phyloP scores from a whole-genome alignment of 345 rosid species.

The Firmiana major region DNA sequence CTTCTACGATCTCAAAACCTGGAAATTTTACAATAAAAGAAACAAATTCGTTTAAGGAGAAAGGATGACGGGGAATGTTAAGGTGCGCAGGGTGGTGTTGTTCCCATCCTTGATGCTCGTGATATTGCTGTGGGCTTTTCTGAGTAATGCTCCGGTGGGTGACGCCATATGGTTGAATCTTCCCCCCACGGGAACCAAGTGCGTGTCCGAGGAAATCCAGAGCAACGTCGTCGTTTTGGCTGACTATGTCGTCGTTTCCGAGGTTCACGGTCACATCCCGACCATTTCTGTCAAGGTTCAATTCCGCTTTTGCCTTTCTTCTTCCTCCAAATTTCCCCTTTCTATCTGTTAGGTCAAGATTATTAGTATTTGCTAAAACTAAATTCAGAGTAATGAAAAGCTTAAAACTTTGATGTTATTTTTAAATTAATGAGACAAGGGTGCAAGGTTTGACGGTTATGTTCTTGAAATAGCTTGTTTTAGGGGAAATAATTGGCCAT shows the following conservation, averaged over 20 bases:
- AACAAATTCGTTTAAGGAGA: neutral
- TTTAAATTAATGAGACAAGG: neutral
- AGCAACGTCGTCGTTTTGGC: slow-evolving; percentile 76
- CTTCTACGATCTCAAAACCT: neutral
- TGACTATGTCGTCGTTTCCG: slow-evolving; percentile 70
- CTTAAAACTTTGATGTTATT: neutral
- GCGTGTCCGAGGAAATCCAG: slow-evolving; percentile 92
- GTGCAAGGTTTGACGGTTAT: neutral
- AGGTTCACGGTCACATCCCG: slow-evolving; percentile 44
- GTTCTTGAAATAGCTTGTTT: neutral
- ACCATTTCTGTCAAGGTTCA: slow-evolving; percentile 71
- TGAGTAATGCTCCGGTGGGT: slow-evolving; percentile 19
- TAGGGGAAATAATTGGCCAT: neutral
- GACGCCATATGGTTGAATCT: slow-evolving; percentile 76
- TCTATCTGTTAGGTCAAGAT: neutral
- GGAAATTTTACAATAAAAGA: neutral
- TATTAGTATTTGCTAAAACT: neutral
- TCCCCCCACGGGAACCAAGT: slow-evolving; percentile 65
- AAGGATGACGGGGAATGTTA: slow-evolving; percentile 10
- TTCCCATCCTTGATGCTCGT: neutral
- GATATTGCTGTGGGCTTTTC: slow-evolving; percentile 2
- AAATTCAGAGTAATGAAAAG: neutral
- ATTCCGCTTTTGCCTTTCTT: neutral
- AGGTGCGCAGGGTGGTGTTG: slow-evolving; percentile 3
- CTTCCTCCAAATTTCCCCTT: neutral